Percentiles rank a stretch among this genome's conserved stretches.
Evolutionary conservation across 768 basidiomycete genomes (phyloP).

Genomic region (Lactarius akahatsu): DNA sequence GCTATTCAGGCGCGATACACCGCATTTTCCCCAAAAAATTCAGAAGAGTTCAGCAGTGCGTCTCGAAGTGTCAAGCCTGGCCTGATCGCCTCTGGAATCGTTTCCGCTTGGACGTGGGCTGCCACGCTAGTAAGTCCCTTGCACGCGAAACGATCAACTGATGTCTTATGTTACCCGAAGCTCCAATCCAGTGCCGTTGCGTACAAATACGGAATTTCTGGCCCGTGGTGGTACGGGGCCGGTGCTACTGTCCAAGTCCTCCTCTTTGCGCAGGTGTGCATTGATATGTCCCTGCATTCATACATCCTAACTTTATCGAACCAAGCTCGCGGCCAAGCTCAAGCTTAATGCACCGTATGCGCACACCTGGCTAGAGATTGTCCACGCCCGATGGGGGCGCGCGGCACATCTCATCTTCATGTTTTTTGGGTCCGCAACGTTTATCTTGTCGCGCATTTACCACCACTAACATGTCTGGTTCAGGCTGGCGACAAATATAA

Average conservation of each 20-base stretch:
- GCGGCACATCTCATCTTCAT: slow-evolving; percentile 81
- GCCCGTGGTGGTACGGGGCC: slow-evolving; percentile 90
- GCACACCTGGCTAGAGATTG: slow-evolving; percentile 88
- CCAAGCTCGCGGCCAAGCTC: slow-evolving; percentile 81
- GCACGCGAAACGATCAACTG: background rate
- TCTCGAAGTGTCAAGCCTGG: slow-evolving; percentile 87
- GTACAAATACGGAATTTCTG: slow-evolving; percentile 83
- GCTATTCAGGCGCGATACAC: slow-evolving; percentile 85
- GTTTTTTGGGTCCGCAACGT: slow-evolving; percentile 66
- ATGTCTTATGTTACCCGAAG: slow-evolving; percentile 35
- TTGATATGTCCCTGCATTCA: background rate
- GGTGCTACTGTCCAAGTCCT: slow-evolving; percentile 88
- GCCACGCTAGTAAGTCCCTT: slow-evolving; percentile 57
- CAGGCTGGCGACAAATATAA: slow-evolving; percentile 85
- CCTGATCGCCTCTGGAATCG: slow-evolving; percentile 89
- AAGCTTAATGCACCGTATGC: slow-evolving; percentile 89
- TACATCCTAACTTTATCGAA: slow-evolving; percentile 3
- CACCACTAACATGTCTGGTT: background rate
- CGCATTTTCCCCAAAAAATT: slow-evolving; percentile 68
- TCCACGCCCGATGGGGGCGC: slow-evolving; percentile 76
- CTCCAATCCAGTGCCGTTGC: slow-evolving; percentile 82
- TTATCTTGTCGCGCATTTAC: background rate
- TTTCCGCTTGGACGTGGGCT: slow-evolving; percentile 92
- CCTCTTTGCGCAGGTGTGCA: slow-evolving; percentile 75
- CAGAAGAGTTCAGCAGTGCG: slow-evolving; percentile 83